A percentile compares a stretch with the other conserved stretches of the same genome.
Evolutionary conservation across 108 stramenopile genomes (phyloP).

Genomic region (Stephanodiscus triporus): DNA sequence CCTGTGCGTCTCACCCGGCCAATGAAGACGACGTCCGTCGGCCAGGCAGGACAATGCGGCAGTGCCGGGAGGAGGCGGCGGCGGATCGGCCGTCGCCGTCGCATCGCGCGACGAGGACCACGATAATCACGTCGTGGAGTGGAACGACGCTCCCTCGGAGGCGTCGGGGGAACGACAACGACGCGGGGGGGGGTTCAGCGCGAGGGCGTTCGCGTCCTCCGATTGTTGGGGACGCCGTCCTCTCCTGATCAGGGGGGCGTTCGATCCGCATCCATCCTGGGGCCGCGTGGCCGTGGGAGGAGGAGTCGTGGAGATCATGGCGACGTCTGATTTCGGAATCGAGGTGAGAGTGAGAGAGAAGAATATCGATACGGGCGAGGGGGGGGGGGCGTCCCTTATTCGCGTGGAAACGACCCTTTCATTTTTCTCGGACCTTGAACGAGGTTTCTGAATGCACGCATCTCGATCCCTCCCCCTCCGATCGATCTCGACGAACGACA

Average conservation of each 20-base stretch:
- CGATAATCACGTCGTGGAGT: too few relatives aligned
- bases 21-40: too few relatives aligned
- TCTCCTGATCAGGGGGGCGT: slow-evolving; percentile 60
- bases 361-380: too few relatives aligned
- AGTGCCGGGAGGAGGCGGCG: too few relatives aligned
- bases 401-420: not conserved
- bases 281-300: slow-evolving; percentile 64
- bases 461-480: slow-evolving; percentile 8
- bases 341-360: slow-evolving; percentile 25
- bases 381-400: slow-evolving; percentile 5
- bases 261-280: slow-evolving; percentile 42
- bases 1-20: too few relatives aligned
- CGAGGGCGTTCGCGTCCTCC: slow-evolving; percentile 27
- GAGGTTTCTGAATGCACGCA: too few relatives aligned
- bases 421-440: too few relatives aligned
- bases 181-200: slow-evolving; percentile 10
- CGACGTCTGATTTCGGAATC: slow-evolving; percentile 54
- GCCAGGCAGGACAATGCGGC: too few relatives aligned
- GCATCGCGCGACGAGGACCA: too few relatives aligned
- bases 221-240: slow-evolving; percentile 71
- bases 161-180: too few relatives aligned
- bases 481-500: slow-evolving; percentile 2
- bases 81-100: too few relatives aligned
- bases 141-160: not conserved
- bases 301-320: slow-evolving; percentile 58